Base-by-base conservation (phyloP, 805 yeast genomes). In the Saccharomycopsis babjevae region DNA sequence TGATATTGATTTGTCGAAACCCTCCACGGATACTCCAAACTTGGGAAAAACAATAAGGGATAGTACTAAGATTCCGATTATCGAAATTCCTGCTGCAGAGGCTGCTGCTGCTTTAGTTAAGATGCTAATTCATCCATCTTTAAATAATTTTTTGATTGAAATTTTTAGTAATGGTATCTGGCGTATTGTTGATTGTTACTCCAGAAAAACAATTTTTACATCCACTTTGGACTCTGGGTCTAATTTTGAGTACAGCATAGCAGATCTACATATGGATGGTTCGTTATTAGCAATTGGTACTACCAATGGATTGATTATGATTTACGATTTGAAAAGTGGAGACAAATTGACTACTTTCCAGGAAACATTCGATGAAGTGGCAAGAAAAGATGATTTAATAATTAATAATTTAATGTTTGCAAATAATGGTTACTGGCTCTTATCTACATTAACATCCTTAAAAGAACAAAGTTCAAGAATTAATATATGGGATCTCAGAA, bases 391-490 rank as follows among this genome's bases (percentile, higher is more conserved):
- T 36, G 64, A 66, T 40, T 61, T 65, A 0, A 42, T 59, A 0
- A 72, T 80, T 10, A 64, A 69, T 5, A 69, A 72, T n/a, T 60
- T 84, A 13, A 67, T 69, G 50, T 85, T 84, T 71, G 86, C 85
- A 1, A 73, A 75, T 34, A 86, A 86, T 67, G 93, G 93, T 1
- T 84, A 82, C 69, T 83, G 86, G 80, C 68, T 86, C 20, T 68
- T 79, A 54, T 78, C 72, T 1, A 67, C 70, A 10, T 66, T 71
- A 7, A 59, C 68, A 2, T 64, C 68, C 22, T 30, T 40, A 7
- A 22, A 34, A 20, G 20, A 30, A 8, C 46, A 50, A 50, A 34
- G 22, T 22, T 52, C 65, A 4, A 61, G 55, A 40, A 52, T 81
- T 8, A 77, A 76, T 22, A 68, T 83, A 1, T 73, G 82, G 72